Percentiles rank a stretch among this genome's conserved stretches.
phyloP scores from a whole-genome alignment of 768 basidiomycete genomes.

The Floccularia luteovirens region DNA sequence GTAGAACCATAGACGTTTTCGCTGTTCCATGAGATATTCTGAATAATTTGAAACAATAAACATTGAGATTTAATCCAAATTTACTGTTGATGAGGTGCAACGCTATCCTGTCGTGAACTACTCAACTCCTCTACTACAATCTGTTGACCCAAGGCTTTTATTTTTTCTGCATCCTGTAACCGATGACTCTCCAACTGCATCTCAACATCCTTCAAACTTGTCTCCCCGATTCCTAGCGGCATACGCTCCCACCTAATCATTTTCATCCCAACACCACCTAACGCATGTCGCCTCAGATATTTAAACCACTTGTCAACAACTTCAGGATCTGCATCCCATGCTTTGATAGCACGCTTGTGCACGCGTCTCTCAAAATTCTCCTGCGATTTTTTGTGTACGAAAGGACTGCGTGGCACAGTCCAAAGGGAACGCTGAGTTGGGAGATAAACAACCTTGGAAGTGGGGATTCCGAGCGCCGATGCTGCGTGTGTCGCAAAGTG shows the following conservation, averaged over 20 bases:
- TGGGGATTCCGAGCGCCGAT: conserved; percentile 75
- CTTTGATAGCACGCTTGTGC: conserved; percentile 83
- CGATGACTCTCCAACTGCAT: conserved; percentile 17
- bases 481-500: conserved; percentile 85
- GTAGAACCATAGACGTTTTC: too few relatives aligned
- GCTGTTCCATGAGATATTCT: too few relatives aligned
- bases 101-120: too few relatives aligned
- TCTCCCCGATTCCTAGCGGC: conserved; percentile 39
- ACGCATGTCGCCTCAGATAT: conserved; percentile 67
- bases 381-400: conserved; percentile 89
- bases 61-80: too few relatives aligned
- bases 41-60: too few relatives aligned
- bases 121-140: conserved; percentile 23
- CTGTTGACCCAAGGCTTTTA: conserved; percentile 30
- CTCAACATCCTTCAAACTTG: conserved; percentile 13
- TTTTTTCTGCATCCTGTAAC: conserved; percentile 23
- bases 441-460: conserved; percentile 53
- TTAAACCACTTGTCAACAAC: conserved; percentile 75
- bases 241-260: conserved; percentile 70
- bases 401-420: conserved; percentile 83
- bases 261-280: conserved; percentile 86
- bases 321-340: conserved; percentile 79
- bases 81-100: too few relatives aligned
- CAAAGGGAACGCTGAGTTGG: conserved; percentile 74
- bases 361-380: conserved; percentile 89